phyloP scores from a whole-genome alignment of 768 basidiomycete genomes.

The Podaxis pistillaris region DNA sequence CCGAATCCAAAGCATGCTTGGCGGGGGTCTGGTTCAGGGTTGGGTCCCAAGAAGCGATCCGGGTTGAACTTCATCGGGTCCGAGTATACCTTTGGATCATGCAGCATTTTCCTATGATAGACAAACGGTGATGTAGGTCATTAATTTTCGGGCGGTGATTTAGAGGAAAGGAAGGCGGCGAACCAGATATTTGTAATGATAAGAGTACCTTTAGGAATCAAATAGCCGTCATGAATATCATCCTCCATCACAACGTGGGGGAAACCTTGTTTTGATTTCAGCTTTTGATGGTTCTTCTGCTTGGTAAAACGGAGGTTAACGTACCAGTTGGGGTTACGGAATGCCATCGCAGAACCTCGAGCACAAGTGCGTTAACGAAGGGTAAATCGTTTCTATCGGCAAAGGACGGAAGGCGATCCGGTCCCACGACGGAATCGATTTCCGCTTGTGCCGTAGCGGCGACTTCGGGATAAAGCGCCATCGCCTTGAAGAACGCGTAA shows the following conservation, averaged over 20 bases:
- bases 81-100: slow-evolving; percentile 39
- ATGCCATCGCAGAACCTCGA: slow-evolving; percentile 38
- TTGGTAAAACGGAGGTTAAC: not conserved
- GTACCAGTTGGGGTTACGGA: slow-evolving; percentile 31
- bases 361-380: slow-evolving; percentile 36
- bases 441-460: slow-evolving; percentile 41
- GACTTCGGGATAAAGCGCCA: slow-evolving; percentile 36
- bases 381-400: slow-evolving; percentile 39
- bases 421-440: slow-evolving; percentile 40
- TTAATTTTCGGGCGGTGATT: not conserved
- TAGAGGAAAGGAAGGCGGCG: not conserved
- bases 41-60: slow-evolving; percentile 41
- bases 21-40: slow-evolving; percentile 43
- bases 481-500: slow-evolving; percentile 39
- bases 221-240: slow-evolving; percentile 40
- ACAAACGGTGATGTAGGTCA: not conserved
- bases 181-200: slow-evolving; percentile 35
- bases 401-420: slow-evolving; percentile 36
- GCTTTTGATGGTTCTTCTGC: slow-evolving; percentile 11
- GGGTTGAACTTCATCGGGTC: slow-evolving; percentile 47
- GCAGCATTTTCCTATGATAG: slow-evolving; percentile 36
- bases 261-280: slow-evolving; percentile 21
- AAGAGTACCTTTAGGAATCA: slow-evolving; percentile 41
- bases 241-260: slow-evolving; percentile 44
- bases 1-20: slow-evolving; percentile 54